phyloP scores from a whole-genome alignment of 2,329 filamentous ascomycete genomes.

The Colletotrichum costaricense region DNA sequence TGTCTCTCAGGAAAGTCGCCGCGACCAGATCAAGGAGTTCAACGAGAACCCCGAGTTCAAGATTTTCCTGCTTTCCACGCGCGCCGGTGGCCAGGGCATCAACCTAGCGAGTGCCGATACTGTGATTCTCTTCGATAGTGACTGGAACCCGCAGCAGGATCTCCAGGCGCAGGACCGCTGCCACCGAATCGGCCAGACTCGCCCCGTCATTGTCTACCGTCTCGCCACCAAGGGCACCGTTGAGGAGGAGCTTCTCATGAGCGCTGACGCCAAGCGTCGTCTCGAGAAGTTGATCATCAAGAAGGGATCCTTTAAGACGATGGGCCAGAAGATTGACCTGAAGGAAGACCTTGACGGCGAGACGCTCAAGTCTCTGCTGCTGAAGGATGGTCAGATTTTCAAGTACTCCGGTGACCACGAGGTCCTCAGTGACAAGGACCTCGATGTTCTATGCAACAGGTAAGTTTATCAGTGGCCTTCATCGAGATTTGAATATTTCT shows the following conservation, averaged over 20 bases:
- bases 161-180: conserved; percentile 95
- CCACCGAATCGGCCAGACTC: conserved; percentile 92
- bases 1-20: conserved; percentile 79
- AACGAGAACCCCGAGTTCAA: conserved; percentile 74
- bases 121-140: conserved; percentile 87
- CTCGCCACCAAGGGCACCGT: conserved; percentile 94
- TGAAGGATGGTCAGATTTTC: conserved; percentile 79
- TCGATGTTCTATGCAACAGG: conserved; percentile 84
- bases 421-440: conserved; percentile 79
- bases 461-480: conserved; percentile 37
- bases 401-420: conserved; percentile 68
- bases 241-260: conserved; percentile 86
- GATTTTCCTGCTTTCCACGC: conserved; percentile 88
- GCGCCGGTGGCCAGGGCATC: conserved; percentile 94
- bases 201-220: conserved; percentile 92
- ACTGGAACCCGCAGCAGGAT: conserved; percentile 98
- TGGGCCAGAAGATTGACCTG: conserved; percentile 69
- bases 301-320: conserved; percentile 84
- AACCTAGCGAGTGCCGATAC: conserved; percentile 93
- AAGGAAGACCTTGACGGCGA: conserved; percentile 70
- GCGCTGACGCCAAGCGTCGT: conserved; percentile 90
- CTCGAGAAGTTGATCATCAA: conserved; percentile 96
- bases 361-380: conserved; percentile 69
- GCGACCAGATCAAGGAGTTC: conserved; percentile 78
- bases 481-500: neutral